Conservation (phyloP, 176 grass and related monocot genomes). For the Oryza punctata region DNA sequence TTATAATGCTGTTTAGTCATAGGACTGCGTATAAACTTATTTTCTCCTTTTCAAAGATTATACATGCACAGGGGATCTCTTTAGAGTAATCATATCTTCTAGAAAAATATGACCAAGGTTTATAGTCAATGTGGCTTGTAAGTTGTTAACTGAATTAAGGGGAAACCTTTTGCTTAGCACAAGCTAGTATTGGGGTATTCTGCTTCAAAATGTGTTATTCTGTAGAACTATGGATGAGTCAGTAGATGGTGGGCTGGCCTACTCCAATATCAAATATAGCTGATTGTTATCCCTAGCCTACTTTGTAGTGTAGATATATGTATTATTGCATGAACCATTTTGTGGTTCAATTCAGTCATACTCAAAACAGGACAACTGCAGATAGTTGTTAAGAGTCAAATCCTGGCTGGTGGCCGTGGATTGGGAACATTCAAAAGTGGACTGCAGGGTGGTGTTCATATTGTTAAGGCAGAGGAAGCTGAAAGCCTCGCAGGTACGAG, state of each 20-base stretch:
- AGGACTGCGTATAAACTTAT: not conserved
- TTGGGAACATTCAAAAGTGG: constrained; percentile 99
- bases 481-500: constrained; percentile 69
- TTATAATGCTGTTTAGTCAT: not conserved
- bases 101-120: not conserved
- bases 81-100: not conserved
- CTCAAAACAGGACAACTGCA: constrained; percentile 34
- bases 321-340: constrained; percentile 1
- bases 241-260: not conserved
- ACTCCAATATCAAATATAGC: not conserved
- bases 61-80: not conserved
- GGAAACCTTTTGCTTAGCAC: not conserved
- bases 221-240: not conserved
- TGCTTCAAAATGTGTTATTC: not conserved
- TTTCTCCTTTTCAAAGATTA: not conserved
- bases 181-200: not conserved
- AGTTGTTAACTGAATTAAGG: not conserved
- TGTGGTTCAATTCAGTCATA: constrained; percentile 20
- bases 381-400: constrained; percentile 99
- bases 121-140: not conserved
- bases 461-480: constrained; percentile 91
- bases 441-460: constrained; percentile 95
- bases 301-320: not conserved
- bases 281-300: not conserved
- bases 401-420: constrained; percentile 95